Conservation (phyloP, 1,139 yeast species). For the Yamadazyma siamensis region DNA sequence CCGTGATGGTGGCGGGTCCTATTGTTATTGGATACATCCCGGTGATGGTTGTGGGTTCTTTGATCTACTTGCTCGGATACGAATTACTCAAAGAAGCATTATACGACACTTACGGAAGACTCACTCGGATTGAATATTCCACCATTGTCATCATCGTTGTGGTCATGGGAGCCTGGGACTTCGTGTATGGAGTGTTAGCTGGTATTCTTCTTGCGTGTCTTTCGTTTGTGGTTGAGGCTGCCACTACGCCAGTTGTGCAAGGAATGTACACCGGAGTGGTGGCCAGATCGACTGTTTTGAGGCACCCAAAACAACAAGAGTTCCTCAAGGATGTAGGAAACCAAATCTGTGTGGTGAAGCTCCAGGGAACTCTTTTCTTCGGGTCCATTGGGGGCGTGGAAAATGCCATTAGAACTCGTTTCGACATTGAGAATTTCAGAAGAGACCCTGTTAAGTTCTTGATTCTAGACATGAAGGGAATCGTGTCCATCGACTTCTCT, state of each 20-base stretch:
- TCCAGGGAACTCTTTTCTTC: slow-evolving; percentile 86
- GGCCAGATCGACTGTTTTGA: slow-evolving; percentile 87
- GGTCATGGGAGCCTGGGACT: slow-evolving; percentile 94
- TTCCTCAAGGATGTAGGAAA: slow-evolving; percentile 84
- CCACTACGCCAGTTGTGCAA: slow-evolving; percentile 75
- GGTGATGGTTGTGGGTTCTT: slow-evolving; percentile 90
- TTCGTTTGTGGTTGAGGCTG: slow-evolving; percentile 88
- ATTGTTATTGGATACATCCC: slow-evolving; percentile 92
- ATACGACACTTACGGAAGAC: slow-evolving; percentile 77
- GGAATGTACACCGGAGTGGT: slow-evolving; percentile 85
- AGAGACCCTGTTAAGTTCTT: slow-evolving; percentile 68
- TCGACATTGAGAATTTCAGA: slow-evolving; percentile 55
- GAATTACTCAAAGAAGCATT: slow-evolving; percentile 85
- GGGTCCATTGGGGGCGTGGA: slow-evolving; percentile 95
- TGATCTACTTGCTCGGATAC: slow-evolving; percentile 85
- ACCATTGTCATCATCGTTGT: slow-evolving; percentile 83
- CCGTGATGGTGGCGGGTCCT: slow-evolving; percentile 86
- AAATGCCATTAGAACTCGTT: slow-evolving; percentile 60
- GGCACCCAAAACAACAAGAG: slow-evolving; percentile 88
- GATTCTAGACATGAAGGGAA: slow-evolving; percentile 81
- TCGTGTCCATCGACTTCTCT: slow-evolving; percentile 80
- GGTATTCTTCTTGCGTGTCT: slow-evolving; percentile 91
- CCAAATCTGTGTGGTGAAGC: slow-evolving; percentile 82
- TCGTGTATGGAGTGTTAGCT: slow-evolving; percentile 86
- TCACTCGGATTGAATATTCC: slow-evolving; percentile 72